Base-by-base conservation (phyloP, 805 yeast species). In the Kazachstania taianensis region DNA sequence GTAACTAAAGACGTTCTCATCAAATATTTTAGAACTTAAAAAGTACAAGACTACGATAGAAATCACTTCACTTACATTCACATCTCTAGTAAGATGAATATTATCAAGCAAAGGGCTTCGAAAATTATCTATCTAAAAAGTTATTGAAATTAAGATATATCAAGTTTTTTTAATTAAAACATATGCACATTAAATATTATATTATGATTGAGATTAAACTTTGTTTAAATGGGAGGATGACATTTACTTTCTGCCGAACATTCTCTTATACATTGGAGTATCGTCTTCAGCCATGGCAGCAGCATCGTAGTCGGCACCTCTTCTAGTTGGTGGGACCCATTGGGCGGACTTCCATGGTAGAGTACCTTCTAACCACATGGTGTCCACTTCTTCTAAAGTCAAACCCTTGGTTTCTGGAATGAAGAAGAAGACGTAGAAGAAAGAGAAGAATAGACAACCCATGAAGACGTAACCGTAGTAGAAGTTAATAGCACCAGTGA, bases 331-430 rank as follows among this genome's bases (percentile, higher is more conserved):
- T 44, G 78, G 77, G 34, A 61, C 65, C 72, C 70, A 76, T 37
- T 46, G 45, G 18, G 62, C 40, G 14, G 78, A 73, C 37, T 53
- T 48, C 68, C 69, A 65, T 26, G 69, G 63, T 30, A 52, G 46
- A 33, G 57, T 58, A 40, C 55, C 59, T 27, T 58, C 52, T 20
- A 66, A 53, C 46, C 59, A 67, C 62, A 75, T 60, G 50, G 70
- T 76, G 55, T 81, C 85, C 42, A 81, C 81, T 58, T 81, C 83
- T 61, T 81, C 92, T 56, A 82, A 70, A 29, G 80, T 69, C 52
- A 81, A 70, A 40, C 89, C 92, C 63, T 73, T 75, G 37, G 94
- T 82, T 60, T 80, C 86, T 48, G 74, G 74, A 42, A 82, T 73
- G 48, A 67, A 69, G 66, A 81, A 73, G 66, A 68, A 73, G 36